phyloP scores from a whole-genome alignment of 202 grass and related monocot genomes.

The Eragrostis tef region DNA sequence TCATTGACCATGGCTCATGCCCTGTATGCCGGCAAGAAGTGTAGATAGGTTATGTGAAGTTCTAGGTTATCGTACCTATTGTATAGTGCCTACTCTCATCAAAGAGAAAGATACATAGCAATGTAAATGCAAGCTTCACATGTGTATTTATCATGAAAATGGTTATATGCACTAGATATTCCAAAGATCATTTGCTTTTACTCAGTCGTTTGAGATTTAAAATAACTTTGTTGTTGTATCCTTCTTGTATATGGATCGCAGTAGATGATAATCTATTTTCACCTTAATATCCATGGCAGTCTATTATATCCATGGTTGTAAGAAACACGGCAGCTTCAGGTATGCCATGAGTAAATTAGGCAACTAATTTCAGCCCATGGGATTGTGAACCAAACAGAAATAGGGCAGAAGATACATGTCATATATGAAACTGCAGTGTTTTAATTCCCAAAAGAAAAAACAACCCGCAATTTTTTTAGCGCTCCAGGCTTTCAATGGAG shows the following conservation, averaged over 20 bases:
- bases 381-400: no score
- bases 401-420: background rate
- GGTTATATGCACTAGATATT: slow-evolving; percentile 11
- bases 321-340: no score
- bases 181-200: background rate
- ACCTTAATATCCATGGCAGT: background rate
- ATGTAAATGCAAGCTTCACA: slow-evolving; percentile 29
- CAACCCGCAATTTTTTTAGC: background rate
- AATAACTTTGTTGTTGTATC: background rate
- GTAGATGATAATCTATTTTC: background rate
- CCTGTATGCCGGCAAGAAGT: slow-evolving; percentile 79
- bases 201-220: background rate
- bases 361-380: no score
- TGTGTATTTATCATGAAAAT: slow-evolving; percentile 7
- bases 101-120: slow-evolving; percentile 25
- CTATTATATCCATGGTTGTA: no score
- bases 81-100: slow-evolving; percentile 1
- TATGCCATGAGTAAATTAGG: no score
- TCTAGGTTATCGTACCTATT: background rate
- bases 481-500: background rate
- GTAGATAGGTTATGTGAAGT: slow-evolving; percentile 33
- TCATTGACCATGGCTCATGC: slow-evolving; percentile 68
- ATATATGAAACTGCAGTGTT: background rate
- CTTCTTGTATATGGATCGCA: no score
- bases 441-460: background rate